phyloP scores from a whole-genome alignment of 2,329 filamentous ascomycete genomes.

The Elsinoe perseae region DNA sequence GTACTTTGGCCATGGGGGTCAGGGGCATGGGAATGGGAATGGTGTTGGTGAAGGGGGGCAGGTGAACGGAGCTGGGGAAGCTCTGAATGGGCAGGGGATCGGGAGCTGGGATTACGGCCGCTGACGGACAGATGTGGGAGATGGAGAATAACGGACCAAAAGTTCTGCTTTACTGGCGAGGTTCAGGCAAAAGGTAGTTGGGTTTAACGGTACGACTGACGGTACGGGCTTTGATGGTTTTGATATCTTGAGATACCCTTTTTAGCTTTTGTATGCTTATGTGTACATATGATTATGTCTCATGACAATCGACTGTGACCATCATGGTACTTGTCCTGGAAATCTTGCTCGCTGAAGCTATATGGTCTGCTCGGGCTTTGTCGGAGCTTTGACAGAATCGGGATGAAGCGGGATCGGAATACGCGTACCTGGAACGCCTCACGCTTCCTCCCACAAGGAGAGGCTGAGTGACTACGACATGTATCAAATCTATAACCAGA shows the following conservation, averaged over 20 bases:
- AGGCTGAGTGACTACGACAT: neutral
- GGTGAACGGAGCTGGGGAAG: neutral
- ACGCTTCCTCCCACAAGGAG: neutral
- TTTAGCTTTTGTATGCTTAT: neutral
- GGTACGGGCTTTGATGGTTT: neutral
- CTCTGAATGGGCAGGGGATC: neutral
- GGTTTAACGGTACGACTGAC: neutral
- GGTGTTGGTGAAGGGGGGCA: neutral
- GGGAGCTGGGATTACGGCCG: constrained; percentile 7
- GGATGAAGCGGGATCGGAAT: neutral
- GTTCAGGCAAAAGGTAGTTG: neutral
- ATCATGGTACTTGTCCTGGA: too few species aligned
- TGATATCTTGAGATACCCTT: neutral
- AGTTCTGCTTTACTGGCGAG: neutral
- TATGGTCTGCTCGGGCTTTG: neutral
- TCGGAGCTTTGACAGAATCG: neutral
- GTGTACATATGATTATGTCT: neutral
- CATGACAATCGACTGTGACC: too few species aligned
- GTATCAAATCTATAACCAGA: neutral
- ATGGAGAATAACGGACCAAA: neutral
- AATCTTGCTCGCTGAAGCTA: too few species aligned
- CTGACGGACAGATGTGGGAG: neutral
- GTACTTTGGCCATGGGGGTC: neutral
- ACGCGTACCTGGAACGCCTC: neutral
- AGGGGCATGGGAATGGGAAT: neutral